Base-by-base conservation (phyloP, 1,284 basidiomycete species). In the Fomitopsis betulina region DNA sequence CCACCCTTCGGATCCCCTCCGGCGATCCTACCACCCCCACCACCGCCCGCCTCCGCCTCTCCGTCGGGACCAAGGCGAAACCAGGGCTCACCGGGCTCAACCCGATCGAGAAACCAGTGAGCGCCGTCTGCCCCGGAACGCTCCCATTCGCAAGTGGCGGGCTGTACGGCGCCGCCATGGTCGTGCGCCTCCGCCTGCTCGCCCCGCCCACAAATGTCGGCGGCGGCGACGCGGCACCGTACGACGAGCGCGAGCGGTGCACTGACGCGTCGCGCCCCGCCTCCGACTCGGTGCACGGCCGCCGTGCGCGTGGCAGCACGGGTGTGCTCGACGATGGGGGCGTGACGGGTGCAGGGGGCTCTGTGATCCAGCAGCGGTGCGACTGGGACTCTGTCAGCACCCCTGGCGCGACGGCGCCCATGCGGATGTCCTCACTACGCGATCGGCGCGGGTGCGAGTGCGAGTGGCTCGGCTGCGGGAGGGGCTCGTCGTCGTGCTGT, bases 31-130 rank as follows among this genome's bases (percentile, higher is more conserved):
- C 17, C 17, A 15, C 39, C 10, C 39, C 21, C 25, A 47, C 23
- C 23, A 27, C n/a, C 45, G 45, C 8, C 25, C 64, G 58, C 65
- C 82, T 70, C 62, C 81, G 75, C 62, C 80, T 71, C 61, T 82
- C 79, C 52, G 74, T 70, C 27, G 85, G 85, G 50, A 83, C 75
- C 55, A 89, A 78, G 25, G 80, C 76, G 67, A 90, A 91, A 19
- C 88, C 88, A 32, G 88, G 88, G 65, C 86, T 88, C 56, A 87
- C 75, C 13, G 88, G 86, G 23, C 86, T 88, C 47, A 91, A 67
- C 4, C 88, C 88, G 62, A 90, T 90, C 62, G 86, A 84, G 71
- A 91, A 84, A 7, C 87, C 87, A 4, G 71, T 67, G 42, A 72
- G 66, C 27, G 68, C 65, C 9, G 68, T 59, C 50, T 58, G 64